These are phyloP conservation scores for Xylaria multiplex DNA, from an alignment of 2,329 filamentous ascomycete genomes.

Conservation along the genomic window DNA sequence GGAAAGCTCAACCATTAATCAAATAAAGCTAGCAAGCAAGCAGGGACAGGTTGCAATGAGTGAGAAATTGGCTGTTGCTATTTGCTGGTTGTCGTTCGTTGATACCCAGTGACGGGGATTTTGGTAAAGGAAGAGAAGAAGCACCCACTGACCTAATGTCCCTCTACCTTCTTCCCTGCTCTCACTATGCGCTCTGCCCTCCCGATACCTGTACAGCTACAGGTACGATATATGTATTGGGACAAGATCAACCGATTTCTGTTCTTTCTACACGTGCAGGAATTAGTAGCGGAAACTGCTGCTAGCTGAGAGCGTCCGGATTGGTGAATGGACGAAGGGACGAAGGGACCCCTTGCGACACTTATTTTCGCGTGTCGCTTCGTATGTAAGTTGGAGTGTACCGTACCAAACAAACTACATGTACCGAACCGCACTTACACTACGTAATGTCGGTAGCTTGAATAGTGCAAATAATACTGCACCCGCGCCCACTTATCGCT, in stretches of 20 bases:
- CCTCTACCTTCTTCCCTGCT: neutral
- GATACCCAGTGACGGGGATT: neutral
- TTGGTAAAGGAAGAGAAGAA: neutral
- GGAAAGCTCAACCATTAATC: slow-evolving; percentile 5
- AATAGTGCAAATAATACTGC: neutral
- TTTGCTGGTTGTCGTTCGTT: slow-evolving; percentile 13
- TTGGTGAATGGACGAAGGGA: slow-evolving; percentile 18
- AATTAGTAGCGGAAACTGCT: slow-evolving; percentile 3
- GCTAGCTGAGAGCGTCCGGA: neutral
- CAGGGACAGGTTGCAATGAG: slow-evolving; percentile 5
- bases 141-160: slow-evolving; percentile 8
- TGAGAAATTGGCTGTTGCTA: slow-evolving; percentile 16
- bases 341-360: slow-evolving; percentile 16
- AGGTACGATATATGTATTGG: neutral
- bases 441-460: neutral
- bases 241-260: slow-evolving; percentile 16
- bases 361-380: neutral
- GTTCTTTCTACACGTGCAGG: slow-evolving; percentile 14
- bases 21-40: slow-evolving; percentile 4
- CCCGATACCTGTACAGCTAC: neutral
- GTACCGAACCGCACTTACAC: neutral
- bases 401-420: neutral
- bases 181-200: neutral
- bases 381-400: neutral
- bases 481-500: slow-evolving; percentile 16